phyloP scores from a whole-genome alignment of 805 yeast genomes.

The Saturnispora sanitii region DNA sequence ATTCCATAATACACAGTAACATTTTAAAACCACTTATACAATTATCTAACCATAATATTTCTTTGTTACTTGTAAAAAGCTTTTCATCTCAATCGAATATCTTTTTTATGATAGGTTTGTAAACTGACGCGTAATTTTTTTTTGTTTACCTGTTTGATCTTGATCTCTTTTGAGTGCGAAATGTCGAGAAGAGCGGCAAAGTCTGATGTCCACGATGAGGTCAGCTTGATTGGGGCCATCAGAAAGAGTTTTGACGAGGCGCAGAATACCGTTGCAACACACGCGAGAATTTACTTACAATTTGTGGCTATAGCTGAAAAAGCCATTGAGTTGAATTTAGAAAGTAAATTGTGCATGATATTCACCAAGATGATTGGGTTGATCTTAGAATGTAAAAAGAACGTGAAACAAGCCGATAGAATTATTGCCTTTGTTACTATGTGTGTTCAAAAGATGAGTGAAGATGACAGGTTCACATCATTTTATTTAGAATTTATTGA shows the following conservation, averaged over 20 bases:
- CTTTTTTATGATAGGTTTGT: neutral
- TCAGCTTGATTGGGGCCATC: conserved; percentile 36
- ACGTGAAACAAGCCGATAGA: conserved; percentile 65
- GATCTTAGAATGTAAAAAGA: conserved; percentile 56
- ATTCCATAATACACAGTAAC: too few relatives aligned
- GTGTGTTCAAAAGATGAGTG: conserved; percentile 32
- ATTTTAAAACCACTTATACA: too few relatives aligned
- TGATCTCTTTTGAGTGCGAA: neutral
- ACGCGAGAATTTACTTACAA: conserved; percentile 59
- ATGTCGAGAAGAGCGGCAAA: neutral
- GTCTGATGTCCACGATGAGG: conserved; percentile 1
- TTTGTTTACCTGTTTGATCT: conserved; percentile 2
- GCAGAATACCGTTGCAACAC: conserved; percentile 64
- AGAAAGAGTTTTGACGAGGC: conserved; percentile 73
- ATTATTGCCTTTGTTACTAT: conserved; percentile 58
- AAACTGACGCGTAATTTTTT: conserved; percentile 5
- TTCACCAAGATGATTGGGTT: conserved; percentile 57
- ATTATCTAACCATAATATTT: too few relatives aligned
- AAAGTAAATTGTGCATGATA: conserved; percentile 47
- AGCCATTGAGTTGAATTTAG: conserved; percentile 42
- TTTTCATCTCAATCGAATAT: too few relatives aligned
- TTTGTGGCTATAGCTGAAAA: conserved; percentile 48
- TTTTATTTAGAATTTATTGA: conserved; percentile 46
- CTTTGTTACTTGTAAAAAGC: too few relatives aligned
- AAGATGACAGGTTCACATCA: conserved; percentile 25